phyloP scores from a whole-genome alignment of 78 protist species.

The Anaeramoeba flamelloides region DNA sequence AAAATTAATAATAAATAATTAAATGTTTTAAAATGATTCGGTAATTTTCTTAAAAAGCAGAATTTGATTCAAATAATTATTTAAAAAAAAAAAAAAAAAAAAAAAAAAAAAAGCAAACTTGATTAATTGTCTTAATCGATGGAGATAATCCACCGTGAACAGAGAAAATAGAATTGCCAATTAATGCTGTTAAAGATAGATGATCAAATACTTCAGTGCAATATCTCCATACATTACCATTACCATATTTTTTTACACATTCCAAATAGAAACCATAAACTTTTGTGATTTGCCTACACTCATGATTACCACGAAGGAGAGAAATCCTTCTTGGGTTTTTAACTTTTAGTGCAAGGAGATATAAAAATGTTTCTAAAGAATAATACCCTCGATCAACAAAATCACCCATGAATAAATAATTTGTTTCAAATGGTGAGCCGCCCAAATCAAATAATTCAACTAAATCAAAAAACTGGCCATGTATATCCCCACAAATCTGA shows the following conservation, averaged over 20 bases:
- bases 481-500: slow-evolving; percentile 98
- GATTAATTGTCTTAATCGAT: slow-evolving; percentile 65
- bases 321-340: slow-evolving; percentile 37
- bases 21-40: no score
- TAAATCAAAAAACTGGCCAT: slow-evolving; percentile 97
- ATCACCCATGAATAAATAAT: slow-evolving; percentile 96
- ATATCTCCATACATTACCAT: slow-evolving; percentile 87
- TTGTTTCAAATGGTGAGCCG: slow-evolving; percentile 84
- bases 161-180: no score
- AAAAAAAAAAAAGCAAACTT: slow-evolving; percentile 17
- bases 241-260: slow-evolving; percentile 90
- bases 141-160: slow-evolving; percentile 99
- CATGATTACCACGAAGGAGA: slow-evolving; percentile 98
- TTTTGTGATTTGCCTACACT: slow-evolving; percentile 94
- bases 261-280: slow-evolving; percentile 99
- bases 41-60: not conserved
- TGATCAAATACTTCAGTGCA: slow-evolving; percentile 95
- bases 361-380: slow-evolving; percentile 85
- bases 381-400: slow-evolving; percentile 98
- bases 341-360: slow-evolving; percentile 80
- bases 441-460: slow-evolving; percentile 86
- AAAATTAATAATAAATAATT: no score
- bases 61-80: not conserved
- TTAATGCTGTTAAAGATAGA: slow-evolving; percentile 76
- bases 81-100: not conserved